Evolutionary conservation across 2,329 filamentous ascomycete genomes (phyloP), one percentile per base, ranked within the genome.

Genomic region (Phoma sp.): DNA sequence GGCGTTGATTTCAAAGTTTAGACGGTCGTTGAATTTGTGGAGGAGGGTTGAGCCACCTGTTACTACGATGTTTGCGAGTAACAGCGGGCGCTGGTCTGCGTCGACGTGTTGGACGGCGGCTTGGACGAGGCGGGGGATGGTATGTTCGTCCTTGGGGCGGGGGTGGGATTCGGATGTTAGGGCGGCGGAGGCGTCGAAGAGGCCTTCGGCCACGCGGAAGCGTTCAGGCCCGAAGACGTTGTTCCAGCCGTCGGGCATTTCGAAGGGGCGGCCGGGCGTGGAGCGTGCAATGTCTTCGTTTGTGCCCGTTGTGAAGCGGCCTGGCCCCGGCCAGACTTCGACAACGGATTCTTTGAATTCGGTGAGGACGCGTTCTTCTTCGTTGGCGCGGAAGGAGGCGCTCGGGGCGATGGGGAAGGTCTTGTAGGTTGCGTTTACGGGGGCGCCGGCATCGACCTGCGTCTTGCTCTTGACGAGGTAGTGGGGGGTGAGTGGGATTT

Each of bases 341-440:
- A 98, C 92, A 14, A 97, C 92, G 15, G 90, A 96, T 78, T 99
- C 96, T 79, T 99, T 99, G 84, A 96, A 99, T 74, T 97, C 92
- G 30, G 91, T 92, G 52, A 99, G 80, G 34, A 96, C 88, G 47
- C 93, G 90, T 75, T 98, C 95, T 79, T 99, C 93, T 76, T 98
- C 88, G 61, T 93, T 88, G 15, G 82, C 80, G 55, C 89, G 87
- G 83, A 93, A 98, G 1, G 90, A 92, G 85, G 83, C 64, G 80
- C 78, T 0, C 84, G 47, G 85, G 2, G 82, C 78, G 48, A 77
- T 77, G 81, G 70, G 82, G 72, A 92, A 96, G 32, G 84, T 84
- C 65, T 86, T 88, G 75, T 91, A 87, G 42, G 84, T 87, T 33
- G 88, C 91, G 74, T 96, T 89, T 2, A 92, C 83, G 1, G 92